phyloP scores from a whole-genome alignment of 2,329 filamentous ascomycete genomes.

The Dothidotthia symphoricarpi region DNA sequence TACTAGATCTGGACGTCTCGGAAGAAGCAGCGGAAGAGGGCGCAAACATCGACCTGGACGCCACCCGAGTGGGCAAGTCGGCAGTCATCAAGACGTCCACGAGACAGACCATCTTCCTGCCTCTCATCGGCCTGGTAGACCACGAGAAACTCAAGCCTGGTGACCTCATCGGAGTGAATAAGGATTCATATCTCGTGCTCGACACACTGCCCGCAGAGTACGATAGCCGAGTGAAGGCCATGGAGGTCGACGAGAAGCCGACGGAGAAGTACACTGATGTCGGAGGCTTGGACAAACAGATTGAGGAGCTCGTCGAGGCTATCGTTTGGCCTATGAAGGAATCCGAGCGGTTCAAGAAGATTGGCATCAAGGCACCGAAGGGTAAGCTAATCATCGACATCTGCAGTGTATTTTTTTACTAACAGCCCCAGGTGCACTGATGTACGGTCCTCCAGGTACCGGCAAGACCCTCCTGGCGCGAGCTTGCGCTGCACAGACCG shows the following conservation, averaged over 20 bases:
- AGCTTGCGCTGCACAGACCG: constrained; percentile 95
- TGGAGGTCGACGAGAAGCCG: constrained; percentile 99
- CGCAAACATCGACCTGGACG: constrained; percentile 97
- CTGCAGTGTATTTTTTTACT: constrained; percentile 3
- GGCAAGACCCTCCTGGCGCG: constrained; percentile 90
- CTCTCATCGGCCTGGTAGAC: constrained; percentile 94
- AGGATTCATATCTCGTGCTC: constrained; percentile 95
- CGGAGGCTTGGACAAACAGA: constrained; percentile 96
- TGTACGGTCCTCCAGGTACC: constrained; percentile 93
- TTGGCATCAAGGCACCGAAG: constrained; percentile 98
- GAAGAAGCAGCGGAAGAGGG: constrained; percentile 96
- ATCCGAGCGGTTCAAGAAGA: constrained; percentile 98
- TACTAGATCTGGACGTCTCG: constrained; percentile 92
- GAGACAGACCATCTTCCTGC: constrained; percentile 96
- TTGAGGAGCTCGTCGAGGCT: constrained; percentile 96
- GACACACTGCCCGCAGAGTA: constrained; percentile 97
- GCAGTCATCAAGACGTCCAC: constrained; percentile 99
- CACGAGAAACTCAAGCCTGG: constrained; percentile 92
- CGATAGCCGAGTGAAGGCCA: constrained; percentile 97
- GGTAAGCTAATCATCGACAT: constrained; percentile 56
- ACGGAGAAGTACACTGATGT: constrained; percentile 99
- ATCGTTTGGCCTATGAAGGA: constrained; percentile 99
- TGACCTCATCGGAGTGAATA: constrained; percentile 97
- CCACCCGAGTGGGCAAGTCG: constrained; percentile 93
- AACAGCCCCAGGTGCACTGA: constrained; percentile 67